Evolutionary conservation across 495 filamentous ascomycete genomes (phyloP), one percentile per base, ranked within the genome.

Genomic region (Wilcoxina mikolae): DNA sequence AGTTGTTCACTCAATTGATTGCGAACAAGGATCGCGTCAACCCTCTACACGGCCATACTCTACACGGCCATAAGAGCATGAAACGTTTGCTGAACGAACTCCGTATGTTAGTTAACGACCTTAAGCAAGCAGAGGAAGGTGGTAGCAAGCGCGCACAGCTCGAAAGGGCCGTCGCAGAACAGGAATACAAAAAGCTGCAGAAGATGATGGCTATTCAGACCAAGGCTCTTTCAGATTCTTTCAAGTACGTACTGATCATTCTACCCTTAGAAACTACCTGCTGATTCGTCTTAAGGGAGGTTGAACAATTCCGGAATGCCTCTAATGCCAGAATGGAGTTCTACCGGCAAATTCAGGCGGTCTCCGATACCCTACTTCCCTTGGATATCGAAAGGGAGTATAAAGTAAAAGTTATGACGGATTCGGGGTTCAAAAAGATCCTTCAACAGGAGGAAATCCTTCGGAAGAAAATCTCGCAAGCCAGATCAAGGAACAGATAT

Each of bases 321-420:
- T 83, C 86, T 75, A 95, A 95, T 60, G 73, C 79, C 45, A 78
- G 90, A 11, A 69, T 94, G 4, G 86, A 90, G 35, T 95, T 83
- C 56, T 95, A 95, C 66, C 78, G 82, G 0, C 90, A 95, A 59
- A 70, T 98, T 18, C 90, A 95, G 64, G 74, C 77, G 17, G 78
- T 95, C 29, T 95, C 90, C 0, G 88, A 95, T 67, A 87, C 76
- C 22, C 85, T 95, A 0, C 77, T 75, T 7, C 82, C 83, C 5
- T 82, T 82, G 41, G 80, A 85, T 57, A 73, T 78, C 38, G 72
- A 78, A 45, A 69, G 71, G 51, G 69, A 73, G 62, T 41, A 45
- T 69, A 15, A 28, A 0, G 31, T 28, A 3, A 23, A 20, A 11
- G 41, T 27, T 11, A 41, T 58, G 26, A 25, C 50, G 15, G 22